Percentiles rank a stretch among this genome's conserved stretches.
phyloP scores from a whole-genome alignment of 208 protist genomes.

The Herpetomonas samuelpessoai region DNA sequence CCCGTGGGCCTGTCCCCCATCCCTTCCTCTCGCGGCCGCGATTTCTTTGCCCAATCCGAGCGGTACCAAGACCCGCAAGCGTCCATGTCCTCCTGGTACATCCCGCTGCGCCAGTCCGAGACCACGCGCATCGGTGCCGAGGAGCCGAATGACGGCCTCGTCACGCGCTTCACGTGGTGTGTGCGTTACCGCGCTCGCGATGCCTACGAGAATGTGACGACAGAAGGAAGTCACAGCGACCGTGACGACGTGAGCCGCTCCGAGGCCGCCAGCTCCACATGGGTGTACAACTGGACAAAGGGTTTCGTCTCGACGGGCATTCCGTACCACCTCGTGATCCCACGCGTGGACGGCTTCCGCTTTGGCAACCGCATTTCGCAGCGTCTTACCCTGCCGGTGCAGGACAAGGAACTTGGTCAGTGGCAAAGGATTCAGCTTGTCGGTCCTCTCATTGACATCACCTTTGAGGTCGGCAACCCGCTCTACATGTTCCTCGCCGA shows the following conservation, averaged over 20 bases:
- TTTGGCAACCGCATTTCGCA: constrained; percentile 16
- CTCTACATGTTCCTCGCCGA: constrained; percentile 68
- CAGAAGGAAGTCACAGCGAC: too few relatives aligned
- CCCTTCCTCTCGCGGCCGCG: constrained; percentile 29
- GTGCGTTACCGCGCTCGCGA: constrained; percentile 38
- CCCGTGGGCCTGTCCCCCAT: constrained; percentile 47
- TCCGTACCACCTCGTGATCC: constrained; percentile 54
- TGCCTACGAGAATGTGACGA: not conserved
- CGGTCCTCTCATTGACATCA: constrained; percentile 54
- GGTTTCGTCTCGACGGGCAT: constrained; percentile 56
- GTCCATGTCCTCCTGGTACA: constrained; percentile 61
- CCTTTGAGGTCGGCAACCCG: constrained; percentile 37
- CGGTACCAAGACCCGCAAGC: constrained; percentile 62
- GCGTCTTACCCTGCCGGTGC: constrained; percentile 31
- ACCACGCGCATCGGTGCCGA: constrained; percentile 44
- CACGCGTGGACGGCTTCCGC: constrained; percentile 43
- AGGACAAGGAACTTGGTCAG: constrained; percentile 38
- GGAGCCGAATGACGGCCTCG: constrained; percentile 9
- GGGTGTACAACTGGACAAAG: constrained; percentile 8
- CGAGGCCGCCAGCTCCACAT: not conserved
- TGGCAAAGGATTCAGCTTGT: constrained; percentile 55
- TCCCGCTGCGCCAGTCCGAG: constrained; percentile 41
- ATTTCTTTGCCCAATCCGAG: constrained; percentile 16
- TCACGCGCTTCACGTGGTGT: constrained; percentile 69
- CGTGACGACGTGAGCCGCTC: not conserved